phyloP scores from a whole-genome alignment of 345 rosid genomes.

The Mangifera indica region DNA sequence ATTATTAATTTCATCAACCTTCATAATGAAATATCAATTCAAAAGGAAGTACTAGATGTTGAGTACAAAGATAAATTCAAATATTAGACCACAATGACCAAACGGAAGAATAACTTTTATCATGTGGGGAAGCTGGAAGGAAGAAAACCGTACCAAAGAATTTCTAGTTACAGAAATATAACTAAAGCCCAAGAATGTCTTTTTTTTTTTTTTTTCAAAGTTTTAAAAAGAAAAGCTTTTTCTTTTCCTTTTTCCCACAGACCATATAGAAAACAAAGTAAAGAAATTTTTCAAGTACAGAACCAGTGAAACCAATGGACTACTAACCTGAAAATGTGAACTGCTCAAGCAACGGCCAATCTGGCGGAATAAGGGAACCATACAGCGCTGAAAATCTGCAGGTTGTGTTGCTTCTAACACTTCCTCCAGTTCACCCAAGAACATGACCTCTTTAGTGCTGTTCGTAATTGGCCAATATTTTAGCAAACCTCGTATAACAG shows the following conservation, averaged over 20 bases:
- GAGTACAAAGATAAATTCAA: too few relatives aligned
- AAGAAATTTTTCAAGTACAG: slow-evolving; percentile 8
- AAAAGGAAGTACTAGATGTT: too few relatives aligned
- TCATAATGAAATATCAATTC: neutral
- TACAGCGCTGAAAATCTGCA: slow-evolving; percentile 83
- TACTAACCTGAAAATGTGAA: slow-evolving; percentile 78
- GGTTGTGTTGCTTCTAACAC: slow-evolving; percentile 87
- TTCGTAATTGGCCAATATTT: slow-evolving; percentile 88
- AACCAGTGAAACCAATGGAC: neutral
- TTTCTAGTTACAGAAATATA: slow-evolving; percentile 11
- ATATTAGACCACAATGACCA: slow-evolving; percentile 1
- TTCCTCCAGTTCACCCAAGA: slow-evolving; percentile 82
- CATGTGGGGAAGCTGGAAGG: neutral
- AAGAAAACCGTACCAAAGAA: neutral
- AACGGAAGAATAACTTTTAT: neutral
- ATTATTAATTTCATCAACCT: neutral
- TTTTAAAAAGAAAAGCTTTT: neutral
- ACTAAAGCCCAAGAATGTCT: neutral
- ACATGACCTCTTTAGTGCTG: slow-evolving; percentile 90
- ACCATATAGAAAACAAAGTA: neutral
- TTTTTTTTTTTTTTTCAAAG: neutral
- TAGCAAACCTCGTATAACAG: slow-evolving; percentile 69
- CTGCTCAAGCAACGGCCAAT: slow-evolving; percentile 76
- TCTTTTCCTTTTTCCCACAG: neutral
- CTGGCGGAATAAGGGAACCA: slow-evolving; percentile 74